phyloP scores from a whole-genome alignment of 2,329 filamentous ascomycete species.

The Colletotrichum graminicola region DNA sequence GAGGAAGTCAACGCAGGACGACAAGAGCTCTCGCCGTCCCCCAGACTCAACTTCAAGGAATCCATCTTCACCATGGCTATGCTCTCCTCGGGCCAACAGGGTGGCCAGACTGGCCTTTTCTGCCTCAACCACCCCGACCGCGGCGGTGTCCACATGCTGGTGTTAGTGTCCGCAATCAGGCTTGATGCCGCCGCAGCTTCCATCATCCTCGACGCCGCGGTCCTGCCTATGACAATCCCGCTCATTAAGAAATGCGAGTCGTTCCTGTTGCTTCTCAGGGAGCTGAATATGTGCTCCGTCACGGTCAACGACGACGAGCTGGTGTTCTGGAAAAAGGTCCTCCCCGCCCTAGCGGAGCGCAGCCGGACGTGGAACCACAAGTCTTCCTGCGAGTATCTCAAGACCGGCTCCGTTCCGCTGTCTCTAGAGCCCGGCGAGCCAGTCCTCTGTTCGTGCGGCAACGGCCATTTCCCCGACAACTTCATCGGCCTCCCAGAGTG shows the following conservation, averaged over 20 bases:
- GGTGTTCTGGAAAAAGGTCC: slow-evolving; percentile 60
- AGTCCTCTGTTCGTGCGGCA: slow-evolving; percentile 61
- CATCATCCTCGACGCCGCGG: slow-evolving; percentile 61
- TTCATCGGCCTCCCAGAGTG: slow-evolving; percentile 59
- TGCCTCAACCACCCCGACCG: slow-evolving; percentile 52
- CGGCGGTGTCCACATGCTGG: slow-evolving; percentile 56
- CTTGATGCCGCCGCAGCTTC: slow-evolving; percentile 58
- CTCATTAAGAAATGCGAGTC: slow-evolving; percentile 52
- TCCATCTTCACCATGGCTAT: slow-evolving; percentile 62
- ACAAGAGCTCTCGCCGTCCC: slow-evolving; percentile 46
- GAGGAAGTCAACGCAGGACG: slow-evolving; percentile 44
- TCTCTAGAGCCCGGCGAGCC: slow-evolving; percentile 51
- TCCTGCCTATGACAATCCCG: slow-evolving; percentile 57
- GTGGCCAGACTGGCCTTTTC: slow-evolving; percentile 59
- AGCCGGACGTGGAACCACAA: slow-evolving; percentile 62
- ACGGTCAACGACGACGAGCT: slow-evolving; percentile 68
- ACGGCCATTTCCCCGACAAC: slow-evolving; percentile 55
- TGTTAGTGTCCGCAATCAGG: slow-evolving; percentile 58
- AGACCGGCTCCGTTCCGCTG: slow-evolving; percentile 53
- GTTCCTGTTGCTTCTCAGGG: slow-evolving; percentile 55
- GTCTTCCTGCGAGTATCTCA: slow-evolving; percentile 58
- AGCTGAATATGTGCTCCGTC: slow-evolving; percentile 54
- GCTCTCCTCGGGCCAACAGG: slow-evolving; percentile 59
- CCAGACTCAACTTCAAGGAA: slow-evolving; percentile 62
- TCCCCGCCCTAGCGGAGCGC: slow-evolving; percentile 61